Percentiles rank a stretch among this genome's conserved stretches.
Conservation (phyloP, 2,329 filamentous ascomycete genomes). For the Venturiaceae sp. region DNA sequence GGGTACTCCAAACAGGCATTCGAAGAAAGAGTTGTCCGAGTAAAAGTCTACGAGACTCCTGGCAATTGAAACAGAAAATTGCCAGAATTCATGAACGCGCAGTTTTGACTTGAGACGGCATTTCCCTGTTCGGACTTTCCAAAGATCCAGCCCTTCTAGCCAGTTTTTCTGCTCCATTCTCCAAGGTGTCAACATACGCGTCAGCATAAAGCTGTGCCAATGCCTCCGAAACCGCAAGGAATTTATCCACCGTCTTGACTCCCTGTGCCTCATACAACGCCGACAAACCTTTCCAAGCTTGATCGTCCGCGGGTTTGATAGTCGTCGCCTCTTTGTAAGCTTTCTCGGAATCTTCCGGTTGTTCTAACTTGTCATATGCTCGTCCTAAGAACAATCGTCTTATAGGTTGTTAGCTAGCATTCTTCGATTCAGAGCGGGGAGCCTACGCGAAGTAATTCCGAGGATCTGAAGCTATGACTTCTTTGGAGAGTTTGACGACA, state of each 20-base stretch:
- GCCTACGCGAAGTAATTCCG: slow-evolving; percentile 73
- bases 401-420: slow-evolving; percentile 5
- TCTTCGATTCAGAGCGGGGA: neutral
- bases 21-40: too few relatives aligned
- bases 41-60: too few relatives aligned
- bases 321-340: slow-evolving; percentile 65
- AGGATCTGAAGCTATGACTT: slow-evolving; percentile 60
- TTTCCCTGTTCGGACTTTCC: too few relatives aligned
- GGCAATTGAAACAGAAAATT: too few relatives aligned
- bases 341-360: slow-evolving; percentile 62
- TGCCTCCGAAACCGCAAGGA: slow-evolving; percentile 61
- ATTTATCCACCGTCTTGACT: slow-evolving; percentile 57
- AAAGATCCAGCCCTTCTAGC: too few relatives aligned
- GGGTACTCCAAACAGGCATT: too few relatives aligned
- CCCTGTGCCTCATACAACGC: slow-evolving; percentile 76
- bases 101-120: too few relatives aligned
- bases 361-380: slow-evolving; percentile 66
- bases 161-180: too few relatives aligned
- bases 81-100: too few relatives aligned
- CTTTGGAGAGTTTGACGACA: slow-evolving; percentile 58
- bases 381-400: slow-evolving; percentile 83
- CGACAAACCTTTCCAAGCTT: slow-evolving; percentile 84
- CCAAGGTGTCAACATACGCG: slow-evolving; percentile 45
- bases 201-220: slow-evolving; percentile 67
- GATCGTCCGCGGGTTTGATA: slow-evolving; percentile 64